Percentiles rank a stretch among this genome's conserved stretches.
Conservation (phyloP, 2,329 filamentous ascomycete species). For the Pseudogymnoascus sp. region DNA sequence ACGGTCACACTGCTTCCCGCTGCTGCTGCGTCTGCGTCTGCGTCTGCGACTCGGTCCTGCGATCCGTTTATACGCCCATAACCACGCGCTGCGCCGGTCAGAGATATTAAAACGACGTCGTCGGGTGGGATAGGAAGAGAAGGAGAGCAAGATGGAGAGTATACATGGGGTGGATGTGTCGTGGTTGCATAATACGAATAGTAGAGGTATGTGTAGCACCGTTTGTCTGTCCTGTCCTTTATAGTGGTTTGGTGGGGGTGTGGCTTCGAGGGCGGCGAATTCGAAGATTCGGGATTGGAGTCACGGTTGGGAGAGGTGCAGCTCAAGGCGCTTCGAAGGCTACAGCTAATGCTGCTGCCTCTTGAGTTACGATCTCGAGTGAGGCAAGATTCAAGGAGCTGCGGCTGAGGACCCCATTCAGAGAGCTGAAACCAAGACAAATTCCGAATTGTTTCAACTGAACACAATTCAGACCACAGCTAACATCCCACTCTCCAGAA, state of each 20-base stretch:
- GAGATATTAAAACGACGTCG: neutral
- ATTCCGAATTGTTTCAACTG: conserved; percentile 14
- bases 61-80: neutral
- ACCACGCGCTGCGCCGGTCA: neutral
- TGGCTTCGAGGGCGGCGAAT: neutral
- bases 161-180: conserved; percentile 28
- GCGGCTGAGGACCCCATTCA: neutral
- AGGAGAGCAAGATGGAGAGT: conserved; percentile 23
- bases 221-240: conserved; percentile 6
- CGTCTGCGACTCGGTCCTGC: neutral
- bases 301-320: neutral
- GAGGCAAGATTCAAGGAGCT: neutral
- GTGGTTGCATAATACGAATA: conserved; percentile 25
- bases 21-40: neutral
- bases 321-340: neutral
- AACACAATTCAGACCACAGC: conserved; percentile 11
- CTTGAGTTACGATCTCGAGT: neutral
- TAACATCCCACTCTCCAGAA: neutral
- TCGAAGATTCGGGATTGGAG: neutral
- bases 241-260: neutral
- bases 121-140: neutral
- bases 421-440: neutral
- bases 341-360: neutral
- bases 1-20: neutral
- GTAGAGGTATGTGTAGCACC: conserved; percentile 21